A percentile compares a stretch with the other conserved stretches of the same genome.
These are phyloP conservation scores for Coemansia sp. DNA, from an alignment of 371 early-diverging fungal genomes.

Conservation along the genomic window DNA sequence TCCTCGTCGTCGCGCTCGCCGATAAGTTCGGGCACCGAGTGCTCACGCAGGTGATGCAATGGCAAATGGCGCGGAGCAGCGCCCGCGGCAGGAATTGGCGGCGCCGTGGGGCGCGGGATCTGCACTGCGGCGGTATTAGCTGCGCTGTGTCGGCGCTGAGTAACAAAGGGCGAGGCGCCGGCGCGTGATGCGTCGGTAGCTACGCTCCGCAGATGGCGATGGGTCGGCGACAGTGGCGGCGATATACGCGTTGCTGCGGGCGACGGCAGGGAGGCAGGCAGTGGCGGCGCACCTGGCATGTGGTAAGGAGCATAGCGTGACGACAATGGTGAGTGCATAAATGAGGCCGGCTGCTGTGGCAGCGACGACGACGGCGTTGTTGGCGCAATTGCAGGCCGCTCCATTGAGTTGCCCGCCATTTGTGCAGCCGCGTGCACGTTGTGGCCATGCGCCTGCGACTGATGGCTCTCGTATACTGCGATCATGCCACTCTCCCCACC, in stretches of 20 bases:
- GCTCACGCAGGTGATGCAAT: conserved; percentile 16
- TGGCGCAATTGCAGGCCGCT: conserved; percentile 5
- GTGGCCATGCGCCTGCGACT: conserved; percentile 16
- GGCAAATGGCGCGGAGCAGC: conserved; percentile 6
- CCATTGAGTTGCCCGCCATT: conserved; percentile 21
- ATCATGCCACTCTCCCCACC: conserved; percentile 14
- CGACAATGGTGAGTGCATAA: conserved; percentile 41
- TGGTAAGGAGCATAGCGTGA: conserved; percentile 45
- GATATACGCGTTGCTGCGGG: conserved; percentile 14
- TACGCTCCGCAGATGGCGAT: conserved; percentile 9
- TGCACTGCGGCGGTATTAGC: conserved; percentile 9
- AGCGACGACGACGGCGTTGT: conserved; percentile 19
- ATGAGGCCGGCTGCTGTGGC: conserved; percentile 30
- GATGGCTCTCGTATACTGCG: conserved; percentile 16
- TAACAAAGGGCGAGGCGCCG: conserved; percentile 15
- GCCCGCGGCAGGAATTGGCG: not conserved
- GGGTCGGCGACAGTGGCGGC: conserved; percentile 12
- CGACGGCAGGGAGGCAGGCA: conserved; percentile 5
- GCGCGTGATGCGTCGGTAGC: conserved; percentile 14
- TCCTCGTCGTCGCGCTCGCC: conserved; percentile 27
- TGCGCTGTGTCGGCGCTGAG: conserved; percentile 9
- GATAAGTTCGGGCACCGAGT: conserved; percentile 29
- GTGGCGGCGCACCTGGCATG: conserved; percentile 26
- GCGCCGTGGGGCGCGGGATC: conserved; percentile 13
- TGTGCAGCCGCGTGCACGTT: conserved; percentile 43